Base-by-base conservation (phyloP, 768 basidiomycete genomes). In the Calvatia gigantea region DNA sequence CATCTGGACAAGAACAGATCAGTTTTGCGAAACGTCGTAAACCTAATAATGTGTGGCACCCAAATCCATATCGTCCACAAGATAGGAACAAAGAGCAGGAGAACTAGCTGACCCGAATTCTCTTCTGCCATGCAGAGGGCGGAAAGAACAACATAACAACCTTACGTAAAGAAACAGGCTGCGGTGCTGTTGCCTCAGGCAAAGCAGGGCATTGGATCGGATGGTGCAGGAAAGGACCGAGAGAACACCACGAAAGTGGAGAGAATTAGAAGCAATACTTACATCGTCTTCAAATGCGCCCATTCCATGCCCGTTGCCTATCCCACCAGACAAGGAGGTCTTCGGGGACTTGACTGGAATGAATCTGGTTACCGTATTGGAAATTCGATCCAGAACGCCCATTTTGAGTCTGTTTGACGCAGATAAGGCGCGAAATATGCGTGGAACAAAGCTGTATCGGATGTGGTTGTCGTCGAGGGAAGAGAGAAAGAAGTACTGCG, bases 231-330 rank as follows among this genome's bases (percentile, higher is more conserved):
- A n/a, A 5, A 47, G 28, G 9, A 15, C 27, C 27, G 45, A n/a
- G n/a, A n/a, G n/a, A n/a, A n/a, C n/a, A 4, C 17, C 54, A 53
- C 19, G 45, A 50, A 33, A 27, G 51, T 45, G 57, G 21, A 23
- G n/a, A 38, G 32, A 38, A 17, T 25, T 37, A 33, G 39, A 25
- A 44, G 58, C 47, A 42, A 54, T 25, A 76, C 88, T 79, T 70
- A 91, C 89, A 69, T 91, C 85, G 67, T 91, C 87, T 50, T 87
- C 80, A 58, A 83, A 81, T 38, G 75, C 77, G 11, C 81, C 79
- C 68, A 82, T 79, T 14, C 83, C 85, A 66, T 78, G 75, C 21
- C 79, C 81, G 47, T 68, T 74, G 12, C 84, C 85, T 61, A 86
- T 81, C 4, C 87, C 86, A 43, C 79, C 79, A 27, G 75, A 73